Evolutionary conservation across 2,329 filamentous ascomycete genomes (phyloP), one percentile per base, ranked within the genome.

Genomic region (Microcyclospora tardicrescens): DNA sequence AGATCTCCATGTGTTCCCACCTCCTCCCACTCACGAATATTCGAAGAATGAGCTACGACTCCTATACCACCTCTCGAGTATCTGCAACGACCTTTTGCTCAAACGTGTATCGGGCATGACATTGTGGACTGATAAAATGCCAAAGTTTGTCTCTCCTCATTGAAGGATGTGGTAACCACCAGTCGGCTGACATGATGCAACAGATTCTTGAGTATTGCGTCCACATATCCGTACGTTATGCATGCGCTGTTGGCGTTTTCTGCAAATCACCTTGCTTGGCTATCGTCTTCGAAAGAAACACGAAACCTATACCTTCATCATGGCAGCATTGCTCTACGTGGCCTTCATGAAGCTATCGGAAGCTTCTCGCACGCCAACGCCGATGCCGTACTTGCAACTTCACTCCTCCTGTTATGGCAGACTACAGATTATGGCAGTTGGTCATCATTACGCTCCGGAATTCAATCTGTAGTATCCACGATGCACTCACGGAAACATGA

Each of bases 401-500:
- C 89, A 16, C 77, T 95, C 33, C 74, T 96, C 35, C 72, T 98
- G 36, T 93, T 87, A 29, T 96, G 91, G 87, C 89, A 96, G 66
- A 84, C 85, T 40, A 91, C 81, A 43, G 89, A 96, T 66, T 96
- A 87, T 83, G 80, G 81, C 60, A 83, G 80, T 62, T 96, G 89
- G 89, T 85, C 81, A 46, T 87, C 87, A 49, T 68, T 95, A 43
- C 91, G 94, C 70, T 83, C 89, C 55, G 89, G 87, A 43, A 87
- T 87, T 43, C 85, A 83, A 40, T 87, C 84, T 39, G 85, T 87
- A 74, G 81, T 95, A 49, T 79, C 85, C 53, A 81, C 84, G 33
- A 96, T 96, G 86, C 82, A 87, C 47, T 45, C 49, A 11, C 93
- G 84, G 86, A 85, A 85, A 61, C 79, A 93, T 52, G 81, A 93